Conservation (phyloP, 331 rosid species). For the Malus hybrid region DNA sequence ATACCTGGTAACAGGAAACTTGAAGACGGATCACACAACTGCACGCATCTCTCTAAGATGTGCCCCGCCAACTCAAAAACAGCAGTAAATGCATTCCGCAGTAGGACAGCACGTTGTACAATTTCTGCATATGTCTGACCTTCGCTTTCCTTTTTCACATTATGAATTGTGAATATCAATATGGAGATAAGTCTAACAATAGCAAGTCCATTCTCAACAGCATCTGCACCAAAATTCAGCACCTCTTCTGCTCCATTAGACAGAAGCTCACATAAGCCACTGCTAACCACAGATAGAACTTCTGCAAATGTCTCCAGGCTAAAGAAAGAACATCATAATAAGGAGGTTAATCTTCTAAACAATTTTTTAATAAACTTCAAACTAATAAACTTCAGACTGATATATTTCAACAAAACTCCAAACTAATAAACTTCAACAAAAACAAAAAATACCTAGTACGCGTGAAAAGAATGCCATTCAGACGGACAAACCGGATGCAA, state of each 20-base stretch:
- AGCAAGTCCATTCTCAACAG: conserved; percentile 58
- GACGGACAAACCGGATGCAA: conserved; percentile 71
- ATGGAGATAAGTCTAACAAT: conserved; percentile 68
- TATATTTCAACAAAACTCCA: background rate
- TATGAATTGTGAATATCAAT: conserved; percentile 65
- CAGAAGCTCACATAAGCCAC: conserved; percentile 52
- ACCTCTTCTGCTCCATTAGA: conserved; percentile 66
- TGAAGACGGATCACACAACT: conserved; percentile 58
- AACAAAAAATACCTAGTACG: conserved; percentile 62
- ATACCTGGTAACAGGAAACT: conserved; percentile 82
- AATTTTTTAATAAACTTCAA: background rate
- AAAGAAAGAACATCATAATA: conserved; percentile 13
- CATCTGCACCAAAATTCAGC: conserved; percentile 56
- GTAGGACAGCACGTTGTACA: conserved; percentile 77
- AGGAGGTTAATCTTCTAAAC: background rate
- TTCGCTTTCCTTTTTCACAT: conserved; percentile 74
- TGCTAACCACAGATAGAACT: conserved; percentile 58
- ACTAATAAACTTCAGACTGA: background rate
- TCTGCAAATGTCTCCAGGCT: conserved; percentile 85
- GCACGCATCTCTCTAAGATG: conserved; percentile 65
- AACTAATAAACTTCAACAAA: background rate
- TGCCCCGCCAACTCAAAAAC: conserved; percentile 73
- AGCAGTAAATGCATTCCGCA: conserved; percentile 81
- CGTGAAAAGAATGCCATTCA: conserved; percentile 88
- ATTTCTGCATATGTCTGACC: conserved; percentile 92